These are phyloP conservation scores for Cystoisospora suis DNA, from an alignment of 169 alveolate species.

Conservation along the genomic window DNA sequence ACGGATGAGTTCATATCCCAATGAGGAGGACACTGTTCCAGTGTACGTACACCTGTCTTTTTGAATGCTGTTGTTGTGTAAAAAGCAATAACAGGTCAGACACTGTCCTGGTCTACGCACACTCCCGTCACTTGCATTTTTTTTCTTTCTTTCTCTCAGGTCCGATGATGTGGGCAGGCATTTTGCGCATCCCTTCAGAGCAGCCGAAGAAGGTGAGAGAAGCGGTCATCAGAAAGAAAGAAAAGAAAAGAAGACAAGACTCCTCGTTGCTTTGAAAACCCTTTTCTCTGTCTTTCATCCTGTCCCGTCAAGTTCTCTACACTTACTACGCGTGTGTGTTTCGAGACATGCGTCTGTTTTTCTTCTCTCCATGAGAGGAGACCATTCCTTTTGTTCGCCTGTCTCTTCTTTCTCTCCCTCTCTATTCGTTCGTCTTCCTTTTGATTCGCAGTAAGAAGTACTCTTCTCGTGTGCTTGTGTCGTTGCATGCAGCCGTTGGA, in stretches of 20 bases:
- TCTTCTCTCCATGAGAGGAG: too few relatives aligned
- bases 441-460: not conserved
- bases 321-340: not conserved
- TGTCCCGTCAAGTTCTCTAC: too few relatives aligned
- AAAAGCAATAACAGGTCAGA: too few relatives aligned
- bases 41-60: too few relatives aligned
- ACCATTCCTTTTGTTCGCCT: not conserved
- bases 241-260: too few relatives aligned
- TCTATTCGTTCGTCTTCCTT: not conserved
- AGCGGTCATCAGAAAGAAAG: not conserved
- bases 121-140: not conserved
- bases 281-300: not conserved
- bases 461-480: not conserved
- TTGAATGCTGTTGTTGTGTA: too few relatives aligned
- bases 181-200: not conserved
- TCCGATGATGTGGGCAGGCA: constrained; percentile 1
- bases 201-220: not conserved
- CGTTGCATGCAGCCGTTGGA: constrained; percentile 6
- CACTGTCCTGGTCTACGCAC: not conserved
- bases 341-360: not conserved
- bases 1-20: too few relatives aligned
- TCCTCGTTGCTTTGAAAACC: not conserved
- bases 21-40: too few relatives aligned
- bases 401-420: not conserved
- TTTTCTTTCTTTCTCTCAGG: not conserved